These are phyloP conservation scores for Trichocladium uniseriatum DNA, from an alignment of 495 filamentous ascomycete species.

Conservation along the genomic window DNA sequence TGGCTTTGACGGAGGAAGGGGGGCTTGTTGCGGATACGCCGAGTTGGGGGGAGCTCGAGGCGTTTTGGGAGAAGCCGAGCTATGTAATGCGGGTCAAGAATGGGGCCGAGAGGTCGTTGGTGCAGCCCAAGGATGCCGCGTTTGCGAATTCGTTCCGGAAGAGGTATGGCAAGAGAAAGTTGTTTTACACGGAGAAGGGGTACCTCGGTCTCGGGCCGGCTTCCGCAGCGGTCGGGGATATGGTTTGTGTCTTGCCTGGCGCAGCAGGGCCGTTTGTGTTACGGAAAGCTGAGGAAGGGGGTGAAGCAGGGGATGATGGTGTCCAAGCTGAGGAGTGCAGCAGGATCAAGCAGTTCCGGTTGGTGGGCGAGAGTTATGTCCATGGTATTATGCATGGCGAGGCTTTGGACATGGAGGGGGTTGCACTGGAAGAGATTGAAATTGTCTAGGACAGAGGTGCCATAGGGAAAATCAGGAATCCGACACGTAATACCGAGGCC, in stretches of 20 bases:
- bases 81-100: conserved; percentile 4
- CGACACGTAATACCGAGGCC: too few species aligned
- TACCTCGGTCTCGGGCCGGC: conserved; percentile 4
- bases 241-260: conserved; percentile 2
- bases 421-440: not conserved
- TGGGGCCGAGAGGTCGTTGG: not conserved
- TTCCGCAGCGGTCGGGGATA: not conserved
- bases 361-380: conserved; percentile 6
- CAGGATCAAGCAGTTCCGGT: not conserved
- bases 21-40: conserved; percentile 4
- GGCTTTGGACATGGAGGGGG: not conserved
- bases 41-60: conserved; percentile 5
- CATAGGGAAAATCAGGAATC: too few species aligned
- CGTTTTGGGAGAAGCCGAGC: not conserved
- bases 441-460: not conserved
- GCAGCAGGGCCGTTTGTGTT: conserved; percentile 2
- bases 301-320: not conserved
- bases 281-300: not conserved
- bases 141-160: conserved; percentile 1
- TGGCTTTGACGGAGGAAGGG: conserved; percentile 3
- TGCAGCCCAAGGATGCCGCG: not conserved
- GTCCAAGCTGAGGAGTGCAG: not conserved
- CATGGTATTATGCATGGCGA: conserved; percentile 9
- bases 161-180: conserved; percentile 4
- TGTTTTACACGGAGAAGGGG: conserved; percentile 9